Evolutionary conservation across 139 green algal genomes (phyloP), one percentile per base, ranked within the genome.

Genomic region (Zygnema circumcarinatum): DNA sequence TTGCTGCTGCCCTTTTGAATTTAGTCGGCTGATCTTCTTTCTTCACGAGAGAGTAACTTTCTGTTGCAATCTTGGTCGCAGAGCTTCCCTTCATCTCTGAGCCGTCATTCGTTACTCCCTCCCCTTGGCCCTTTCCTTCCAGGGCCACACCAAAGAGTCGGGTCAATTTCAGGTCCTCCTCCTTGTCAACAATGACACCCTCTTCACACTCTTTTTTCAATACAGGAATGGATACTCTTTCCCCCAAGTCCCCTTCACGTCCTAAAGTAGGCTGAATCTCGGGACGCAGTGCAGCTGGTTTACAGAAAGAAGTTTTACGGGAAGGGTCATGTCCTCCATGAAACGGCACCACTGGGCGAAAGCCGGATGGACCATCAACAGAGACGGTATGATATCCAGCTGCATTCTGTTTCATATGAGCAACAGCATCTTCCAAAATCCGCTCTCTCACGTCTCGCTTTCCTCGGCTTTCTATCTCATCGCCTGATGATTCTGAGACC

Each of bases 331-430:
- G 16, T 25, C 47, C 47, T 62, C 47, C 47, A 7, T 25, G 16
- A 62, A 25, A 62, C 7, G 69, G 69, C 69, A 52, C 16, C 35
- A 78, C 69, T 20, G 69, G 69, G 7, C 69, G 69, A 16, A 78
- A 78, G 7, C 69, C 69, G 7, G 69, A 78, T 3, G 35, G 16
- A 22, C 35, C 69, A 52, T 78, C 69, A 52, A 41, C 69, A 38
- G 16, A 38, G 16, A 78, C 69, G 16, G 36, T 16, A 11, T 78
- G 69, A 41, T 41, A 78, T 39, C 69, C 69, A 16, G 69, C 16
- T 16, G 69, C 69, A 3, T 78, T 78, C 75, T 83, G 75, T 52
- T 83, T 83, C 75, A 83, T 83, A 40, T 53, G 39, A 72, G 75
- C 75, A 73, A 83, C 75, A 53, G 75, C 75, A 40, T 47, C 75